Evolutionary conservation across 169 alveolate genomes (phyloP).

Genomic region (Cryptosporidium xiaoi): DNA sequence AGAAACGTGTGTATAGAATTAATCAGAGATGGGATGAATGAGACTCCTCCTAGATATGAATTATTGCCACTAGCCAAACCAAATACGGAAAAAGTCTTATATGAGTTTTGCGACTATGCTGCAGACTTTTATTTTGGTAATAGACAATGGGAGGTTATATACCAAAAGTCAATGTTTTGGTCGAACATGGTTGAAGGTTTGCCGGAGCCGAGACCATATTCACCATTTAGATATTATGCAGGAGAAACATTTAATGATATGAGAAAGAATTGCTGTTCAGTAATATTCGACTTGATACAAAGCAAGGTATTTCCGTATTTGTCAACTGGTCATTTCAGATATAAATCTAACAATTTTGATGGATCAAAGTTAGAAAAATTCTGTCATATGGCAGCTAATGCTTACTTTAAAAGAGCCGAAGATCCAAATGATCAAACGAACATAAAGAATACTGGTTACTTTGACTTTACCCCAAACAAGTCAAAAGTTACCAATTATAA

Average conservation of each 20-base stretch:
- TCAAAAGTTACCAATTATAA: slow-evolving; percentile 65
- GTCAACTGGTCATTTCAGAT: slow-evolving; percentile 23
- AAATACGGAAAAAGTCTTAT: slow-evolving; percentile 34
- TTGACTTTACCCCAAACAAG: slow-evolving; percentile 32
- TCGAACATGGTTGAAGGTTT: slow-evolving; percentile 15
- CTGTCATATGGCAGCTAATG: slow-evolving; percentile 43
- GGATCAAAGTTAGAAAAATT: slow-evolving; percentile 37
- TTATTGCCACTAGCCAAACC: slow-evolving; percentile 65
- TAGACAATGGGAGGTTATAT: slow-evolving; percentile 48
- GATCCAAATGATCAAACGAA: not conserved
- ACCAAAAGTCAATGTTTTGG: not conserved
- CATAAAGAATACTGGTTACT: slow-evolving; percentile 26
- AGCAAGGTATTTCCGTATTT: slow-evolving; percentile 56
- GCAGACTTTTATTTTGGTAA: slow-evolving; percentile 70
- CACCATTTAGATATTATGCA: slow-evolving; percentile 72
- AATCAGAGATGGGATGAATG: slow-evolving; percentile 53
- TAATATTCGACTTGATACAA: slow-evolving; percentile 40
- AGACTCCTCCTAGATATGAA: slow-evolving; percentile 53
- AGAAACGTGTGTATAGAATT: slow-evolving; percentile 34
- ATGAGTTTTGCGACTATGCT: slow-evolving; percentile 69
- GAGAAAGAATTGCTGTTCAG: slow-evolving; percentile 66
- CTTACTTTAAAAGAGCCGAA: slow-evolving; percentile 40
- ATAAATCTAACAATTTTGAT: slow-evolving; percentile 9
- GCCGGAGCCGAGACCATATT: slow-evolving; percentile 41
- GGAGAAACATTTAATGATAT: slow-evolving; percentile 65